Evolutionary conservation across 768 basidiomycete genomes (phyloP), one percentile per base, ranked within the genome.

Genomic region (Hortiboletus campestris): DNA sequence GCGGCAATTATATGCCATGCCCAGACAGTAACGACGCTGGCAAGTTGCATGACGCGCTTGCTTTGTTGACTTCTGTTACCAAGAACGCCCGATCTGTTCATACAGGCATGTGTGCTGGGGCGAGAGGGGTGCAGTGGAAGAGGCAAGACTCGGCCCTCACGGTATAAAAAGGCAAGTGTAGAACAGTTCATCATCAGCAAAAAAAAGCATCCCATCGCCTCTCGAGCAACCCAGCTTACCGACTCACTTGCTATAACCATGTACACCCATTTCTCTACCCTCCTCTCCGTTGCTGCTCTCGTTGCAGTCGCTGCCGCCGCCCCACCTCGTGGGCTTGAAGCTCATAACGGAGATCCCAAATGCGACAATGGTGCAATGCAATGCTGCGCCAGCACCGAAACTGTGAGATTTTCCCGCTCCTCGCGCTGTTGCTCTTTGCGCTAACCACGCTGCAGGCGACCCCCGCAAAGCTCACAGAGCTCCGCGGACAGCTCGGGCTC

Each of bases 281-380:
- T 63, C 9, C 28, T 63, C 36, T 32, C 56, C 13, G 17, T 63
- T 36, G 57, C 42, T 29, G 61, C 56, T 10, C 49, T 62, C 11
- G 49, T 6, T 16, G 52, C 44, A 31, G 25, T 41, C 8, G 60
- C 19, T 5, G 42, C 40, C 2, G 63, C 53, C 6, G 62, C 51
- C 62, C 62, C 16, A 38, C 6, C n/a, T 35, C 1, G n/a, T n/a
- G n/a, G n/a, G 32, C 41, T 59, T 36, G 50, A 46, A 6, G 61
- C 39, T 3, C 56, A 43, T 8, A 3, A 9, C 4, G 42, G 31
- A 34, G 6, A 13, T 32, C 22, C 51, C 3, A 20, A 51, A 14
- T 67, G 64, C n/a, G n/a, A n/a, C n/a, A n/a, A n/a, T n/a, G n/a
- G n/a, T n/a, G 35, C 46, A 2, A 11, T 48, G 2, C 51, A 55